Evolutionary conservation across 2,329 filamentous ascomycete genomes (phyloP).

Genomic region (Ceratocystis variospora): DNA sequence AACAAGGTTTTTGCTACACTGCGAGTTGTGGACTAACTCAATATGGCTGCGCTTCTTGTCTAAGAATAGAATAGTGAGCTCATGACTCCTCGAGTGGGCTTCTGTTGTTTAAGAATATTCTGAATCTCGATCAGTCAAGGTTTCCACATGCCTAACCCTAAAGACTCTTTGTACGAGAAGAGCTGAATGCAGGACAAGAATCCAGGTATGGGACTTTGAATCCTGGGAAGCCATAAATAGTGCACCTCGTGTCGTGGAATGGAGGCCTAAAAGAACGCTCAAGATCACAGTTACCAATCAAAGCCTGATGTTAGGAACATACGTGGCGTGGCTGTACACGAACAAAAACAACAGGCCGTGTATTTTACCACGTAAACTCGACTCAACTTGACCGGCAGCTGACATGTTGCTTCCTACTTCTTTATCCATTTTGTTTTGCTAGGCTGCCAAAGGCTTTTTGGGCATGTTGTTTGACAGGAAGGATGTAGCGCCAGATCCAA

Average conservation of each 20-base stretch:
- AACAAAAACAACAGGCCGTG: not conserved
- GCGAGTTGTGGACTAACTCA: not conserved
- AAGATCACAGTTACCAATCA: not conserved
- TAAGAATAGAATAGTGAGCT: not conserved
- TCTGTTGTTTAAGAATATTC: not conserved
- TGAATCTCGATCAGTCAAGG: not conserved
- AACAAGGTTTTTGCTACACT: not conserved
- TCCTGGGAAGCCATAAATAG: not conserved
- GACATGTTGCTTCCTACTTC: not conserved
- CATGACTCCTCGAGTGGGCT: not conserved
- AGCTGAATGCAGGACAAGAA: not conserved
- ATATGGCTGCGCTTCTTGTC: not conserved
- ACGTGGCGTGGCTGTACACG: slow-evolving; percentile 2
- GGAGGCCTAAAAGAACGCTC: not conserved
- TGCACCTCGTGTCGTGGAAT: not conserved
- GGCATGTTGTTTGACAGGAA: not conserved
- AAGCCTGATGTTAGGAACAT: not conserved
- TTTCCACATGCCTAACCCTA: not conserved
- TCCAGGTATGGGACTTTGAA: not conserved
- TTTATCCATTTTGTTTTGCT: not conserved
- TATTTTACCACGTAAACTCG: not conserved
- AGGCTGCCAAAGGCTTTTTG: not conserved
- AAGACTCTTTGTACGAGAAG: not conserved
- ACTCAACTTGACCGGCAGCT: not conserved
- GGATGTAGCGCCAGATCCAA: not conserved